Percentiles rank a stretch among this genome's conserved stretches.
These are phyloP conservation scores for Aspergillus transmontanensis DNA, from an alignment of 2,329 filamentous ascomycete species.

Conservation along the genomic window DNA sequence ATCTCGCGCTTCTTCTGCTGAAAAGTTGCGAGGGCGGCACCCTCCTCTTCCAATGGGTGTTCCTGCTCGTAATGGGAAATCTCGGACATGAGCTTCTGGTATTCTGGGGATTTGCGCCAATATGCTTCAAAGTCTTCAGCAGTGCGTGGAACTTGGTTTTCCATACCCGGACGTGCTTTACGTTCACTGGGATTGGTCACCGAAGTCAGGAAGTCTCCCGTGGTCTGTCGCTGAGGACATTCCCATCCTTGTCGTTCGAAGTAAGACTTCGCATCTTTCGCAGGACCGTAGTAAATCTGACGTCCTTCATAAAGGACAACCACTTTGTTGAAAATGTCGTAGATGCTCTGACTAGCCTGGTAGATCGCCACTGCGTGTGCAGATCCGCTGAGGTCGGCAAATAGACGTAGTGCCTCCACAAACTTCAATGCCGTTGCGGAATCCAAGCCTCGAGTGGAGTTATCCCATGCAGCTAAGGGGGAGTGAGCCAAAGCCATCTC, in stretches of 20 bases:
- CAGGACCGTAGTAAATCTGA: constrained; percentile 72
- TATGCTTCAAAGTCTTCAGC: constrained; percentile 66
- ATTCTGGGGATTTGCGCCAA: constrained; percentile 57
- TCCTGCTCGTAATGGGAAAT: constrained; percentile 41
- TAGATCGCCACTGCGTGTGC: constrained; percentile 57
- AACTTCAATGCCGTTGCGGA: constrained; percentile 57
- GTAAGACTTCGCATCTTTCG: constrained; percentile 59
- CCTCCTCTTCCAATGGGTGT: constrained; percentile 13
- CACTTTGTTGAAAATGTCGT: constrained; percentile 66
- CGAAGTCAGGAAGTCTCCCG: constrained; percentile 68
- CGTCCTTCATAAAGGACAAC: constrained; percentile 71
- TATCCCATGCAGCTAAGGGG: constrained; percentile 46
- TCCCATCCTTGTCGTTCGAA: constrained; percentile 70
- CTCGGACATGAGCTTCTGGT: constrained; percentile 39
- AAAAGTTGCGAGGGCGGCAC: constrained; percentile 22
- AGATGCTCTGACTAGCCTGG: constrained; percentile 47
- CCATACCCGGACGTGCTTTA: constrained; percentile 57
- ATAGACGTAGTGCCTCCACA: constrained; percentile 49
- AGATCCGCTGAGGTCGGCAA: constrained; percentile 48
- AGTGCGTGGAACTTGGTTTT: constrained; percentile 64
- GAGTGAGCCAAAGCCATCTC: constrained; percentile 52
- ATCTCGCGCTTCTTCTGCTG: constrained; percentile 36
- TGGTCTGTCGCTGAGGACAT: constrained; percentile 67
- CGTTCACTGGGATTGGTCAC: constrained; percentile 66
- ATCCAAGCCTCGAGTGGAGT: constrained; percentile 51